phyloP scores from a whole-genome alignment of 2,329 filamentous ascomycete species.

The Ophiostoma pallidulum region DNA sequence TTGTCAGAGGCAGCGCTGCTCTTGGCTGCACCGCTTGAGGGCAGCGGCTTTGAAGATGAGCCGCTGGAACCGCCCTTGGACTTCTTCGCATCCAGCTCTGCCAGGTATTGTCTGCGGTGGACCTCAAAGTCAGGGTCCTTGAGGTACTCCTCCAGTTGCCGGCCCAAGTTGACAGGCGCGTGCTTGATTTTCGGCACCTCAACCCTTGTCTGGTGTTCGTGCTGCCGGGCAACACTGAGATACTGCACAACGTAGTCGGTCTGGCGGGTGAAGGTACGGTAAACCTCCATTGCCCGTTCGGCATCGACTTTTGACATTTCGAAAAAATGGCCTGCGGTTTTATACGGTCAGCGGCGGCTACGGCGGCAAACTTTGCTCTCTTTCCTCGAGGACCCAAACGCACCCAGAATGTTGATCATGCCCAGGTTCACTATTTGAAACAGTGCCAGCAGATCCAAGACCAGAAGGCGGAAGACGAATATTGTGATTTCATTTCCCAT shows the following conservation, averaged over 20 bases:
- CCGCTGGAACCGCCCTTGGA: constrained; percentile 30
- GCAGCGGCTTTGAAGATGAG: constrained; percentile 26
- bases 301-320: constrained; percentile 95
- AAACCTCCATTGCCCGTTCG: constrained; percentile 82
- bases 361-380: too few relatives aligned
- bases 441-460: constrained; percentile 77
- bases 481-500: constrained; percentile 94
- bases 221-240: constrained; percentile 75
- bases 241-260: constrained; percentile 91
- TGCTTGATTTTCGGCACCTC: constrained; percentile 97
- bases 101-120: constrained; percentile 83
- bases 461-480: constrained; percentile 83
- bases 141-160: constrained; percentile 87
- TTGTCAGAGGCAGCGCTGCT: neutral
- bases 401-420: constrained; percentile 92
- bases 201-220: constrained; percentile 83
- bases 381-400: constrained; percentile 23
- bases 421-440: constrained; percentile 96
- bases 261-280: constrained; percentile 82
- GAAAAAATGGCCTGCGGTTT: constrained; percentile 95
- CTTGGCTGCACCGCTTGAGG: neutral
- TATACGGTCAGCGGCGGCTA: too few relatives aligned
- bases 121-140: constrained; percentile 92
- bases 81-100: constrained; percentile 67
- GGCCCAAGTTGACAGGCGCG: constrained; percentile 82